Evolutionary conservation across 768 basidiomycete genomes (phyloP).

Genomic region (Amanita molliuscula): DNA sequence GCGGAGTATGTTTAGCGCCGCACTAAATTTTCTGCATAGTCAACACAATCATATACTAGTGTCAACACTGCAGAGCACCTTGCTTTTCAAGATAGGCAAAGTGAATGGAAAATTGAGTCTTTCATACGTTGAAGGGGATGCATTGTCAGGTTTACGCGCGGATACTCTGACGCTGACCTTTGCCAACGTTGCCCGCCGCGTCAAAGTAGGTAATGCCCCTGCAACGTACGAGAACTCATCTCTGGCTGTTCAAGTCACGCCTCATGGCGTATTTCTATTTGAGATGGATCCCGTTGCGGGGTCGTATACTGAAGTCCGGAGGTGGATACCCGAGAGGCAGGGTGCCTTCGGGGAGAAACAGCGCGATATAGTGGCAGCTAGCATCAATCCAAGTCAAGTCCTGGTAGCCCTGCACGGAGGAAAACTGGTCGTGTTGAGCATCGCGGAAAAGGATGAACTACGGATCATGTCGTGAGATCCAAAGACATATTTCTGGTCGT

Average conservation of each 20-base stretch:
- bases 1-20: background rate
- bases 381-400: constrained; percentile 59
- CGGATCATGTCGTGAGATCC: constrained; percentile 20
- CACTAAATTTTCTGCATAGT: constrained; percentile 21
- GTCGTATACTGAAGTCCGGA: constrained; percentile 28
- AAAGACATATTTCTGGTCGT: background rate
- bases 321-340: constrained; percentile 25
- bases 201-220: constrained; percentile 16
- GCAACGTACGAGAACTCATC: constrained; percentile 33
- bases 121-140: constrained; percentile 22
- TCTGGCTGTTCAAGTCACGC: constrained; percentile 67
- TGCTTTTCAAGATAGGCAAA: constrained; percentile 40
- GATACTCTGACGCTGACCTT: constrained; percentile 52
- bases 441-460: constrained; percentile 30
- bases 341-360: constrained; percentile 10
- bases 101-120: constrained; percentile 31
- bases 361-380: constrained; percentile 55
- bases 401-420: constrained; percentile 50
- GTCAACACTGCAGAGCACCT: constrained; percentile 46
- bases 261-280: constrained; percentile 41
- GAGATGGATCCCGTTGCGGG: constrained; percentile 39
- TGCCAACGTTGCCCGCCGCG: constrained; percentile 38
- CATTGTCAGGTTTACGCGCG: constrained; percentile 32
- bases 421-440: constrained; percentile 37
- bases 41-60: constrained; percentile 45